Conservation (phyloP, 805 yeast genomes). For the Isabelozyma heimii region DNA sequence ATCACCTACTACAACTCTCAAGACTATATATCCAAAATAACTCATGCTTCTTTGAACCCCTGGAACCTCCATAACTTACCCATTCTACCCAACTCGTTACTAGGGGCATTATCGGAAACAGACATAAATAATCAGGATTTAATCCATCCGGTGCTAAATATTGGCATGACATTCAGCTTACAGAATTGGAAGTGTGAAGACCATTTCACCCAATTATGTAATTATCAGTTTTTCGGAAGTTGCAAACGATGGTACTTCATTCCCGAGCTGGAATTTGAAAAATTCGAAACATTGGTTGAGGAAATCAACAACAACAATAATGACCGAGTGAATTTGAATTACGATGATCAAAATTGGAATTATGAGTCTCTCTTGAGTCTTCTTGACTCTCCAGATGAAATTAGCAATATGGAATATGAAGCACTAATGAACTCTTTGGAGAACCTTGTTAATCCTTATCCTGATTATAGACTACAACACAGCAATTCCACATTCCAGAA, state of each 20-base stretch:
- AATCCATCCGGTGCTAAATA: constrained; percentile 41
- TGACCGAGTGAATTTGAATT: constrained; percentile 16
- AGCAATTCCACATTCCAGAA: constrained; percentile 22
- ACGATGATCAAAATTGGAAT: constrained; percentile 15
- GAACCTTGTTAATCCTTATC: constrained; percentile 24
- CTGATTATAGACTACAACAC: constrained; percentile 28
- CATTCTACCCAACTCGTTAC: constrained; percentile 44
- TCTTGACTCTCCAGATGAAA: constrained; percentile 11
- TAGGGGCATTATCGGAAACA: constrained; percentile 40
- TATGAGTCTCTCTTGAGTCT: constrained; percentile 13
- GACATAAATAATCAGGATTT: constrained; percentile 45
- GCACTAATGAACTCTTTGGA: constrained; percentile 28
- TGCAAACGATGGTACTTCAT: constrained; percentile 59
- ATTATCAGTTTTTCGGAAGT: constrained; percentile 57
- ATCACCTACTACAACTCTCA: constrained; percentile 15
- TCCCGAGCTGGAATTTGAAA: constrained; percentile 52
- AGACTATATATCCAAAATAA: constrained; percentile 14
- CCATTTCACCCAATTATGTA: constrained; percentile 52
- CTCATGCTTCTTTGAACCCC: constrained; percentile 32
- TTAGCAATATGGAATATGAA: constrained; percentile 21
- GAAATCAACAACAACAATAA: constrained; percentile 11
- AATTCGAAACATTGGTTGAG: constrained; percentile 45
- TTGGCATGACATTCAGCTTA: constrained; percentile 54
- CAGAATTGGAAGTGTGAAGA: constrained; percentile 62
- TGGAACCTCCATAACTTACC: constrained; percentile 64